Evolutionary conservation across 2,329 filamentous ascomycete species (phyloP).

Genomic region (Whalleya microplaca): DNA sequence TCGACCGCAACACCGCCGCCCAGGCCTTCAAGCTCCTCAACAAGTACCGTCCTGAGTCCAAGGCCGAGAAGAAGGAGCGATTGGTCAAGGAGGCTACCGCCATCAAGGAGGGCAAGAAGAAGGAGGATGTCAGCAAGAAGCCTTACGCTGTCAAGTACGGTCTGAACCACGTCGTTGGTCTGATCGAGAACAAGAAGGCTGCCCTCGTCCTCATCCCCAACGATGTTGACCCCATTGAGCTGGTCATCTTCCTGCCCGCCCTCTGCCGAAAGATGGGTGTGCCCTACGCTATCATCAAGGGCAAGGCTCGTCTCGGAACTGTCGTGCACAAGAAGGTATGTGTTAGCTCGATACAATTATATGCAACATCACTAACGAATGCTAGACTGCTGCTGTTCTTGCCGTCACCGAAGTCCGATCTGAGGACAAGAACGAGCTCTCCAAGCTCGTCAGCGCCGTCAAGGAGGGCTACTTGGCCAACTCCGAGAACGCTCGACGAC

Average conservation of each 20-base stretch:
- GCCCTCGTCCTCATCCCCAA: slow-evolving; percentile 97
- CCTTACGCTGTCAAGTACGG: slow-evolving; percentile 99
- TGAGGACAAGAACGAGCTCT: slow-evolving; percentile 97
- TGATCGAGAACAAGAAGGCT: slow-evolving; percentile 99
- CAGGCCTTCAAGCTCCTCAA: slow-evolving; percentile 99
- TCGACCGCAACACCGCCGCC: slow-evolving; percentile 94
- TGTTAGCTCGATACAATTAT: neutral
- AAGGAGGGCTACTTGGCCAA: slow-evolving; percentile 98
- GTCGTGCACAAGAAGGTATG: slow-evolving; percentile 98
- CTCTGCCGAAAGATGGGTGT: slow-evolving; percentile 99
- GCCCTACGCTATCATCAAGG: slow-evolving; percentile 99
- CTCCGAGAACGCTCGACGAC: slow-evolving; percentile 86
- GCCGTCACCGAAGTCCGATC: slow-evolving; percentile 95
- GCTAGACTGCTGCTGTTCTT: slow-evolving; percentile 91
- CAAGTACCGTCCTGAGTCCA: slow-evolving; percentile 99
- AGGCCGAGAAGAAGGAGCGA: slow-evolving; percentile 99
- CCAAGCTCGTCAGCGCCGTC: slow-evolving; percentile 93
- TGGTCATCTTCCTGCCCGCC: slow-evolving; percentile 98
- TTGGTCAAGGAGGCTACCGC: slow-evolving; percentile 97
- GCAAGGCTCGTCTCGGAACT: slow-evolving; percentile 98
- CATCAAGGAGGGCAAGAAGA: slow-evolving; percentile 99
- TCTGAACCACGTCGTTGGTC: slow-evolving; percentile 97
- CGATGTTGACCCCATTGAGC: slow-evolving; percentile 99
- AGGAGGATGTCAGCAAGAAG: slow-evolving; percentile 99
- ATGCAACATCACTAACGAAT: slow-evolving; percentile 35